Evolutionary conservation across 2,329 filamentous ascomycete genomes (phyloP).

Genomic region (Colletotrichum lupini): DNA sequence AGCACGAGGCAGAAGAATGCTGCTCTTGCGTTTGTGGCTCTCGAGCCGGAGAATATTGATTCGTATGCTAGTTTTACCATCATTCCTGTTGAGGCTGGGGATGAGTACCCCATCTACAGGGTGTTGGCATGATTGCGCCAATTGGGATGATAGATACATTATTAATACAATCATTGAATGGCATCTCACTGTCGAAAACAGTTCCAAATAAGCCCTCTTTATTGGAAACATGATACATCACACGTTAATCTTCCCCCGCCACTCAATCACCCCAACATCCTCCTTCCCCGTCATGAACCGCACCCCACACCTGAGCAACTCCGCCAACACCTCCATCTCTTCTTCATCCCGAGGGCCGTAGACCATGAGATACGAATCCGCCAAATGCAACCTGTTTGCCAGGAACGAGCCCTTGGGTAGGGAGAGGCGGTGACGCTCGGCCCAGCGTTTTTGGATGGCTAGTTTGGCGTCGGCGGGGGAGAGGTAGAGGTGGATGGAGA

Average conservation of each 20-base stretch:
- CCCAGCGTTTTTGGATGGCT: conserved; percentile 51
- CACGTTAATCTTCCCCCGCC: conserved; percentile 1
- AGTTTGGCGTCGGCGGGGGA: conserved; percentile 50
- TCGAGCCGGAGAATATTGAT: conserved; percentile 49
- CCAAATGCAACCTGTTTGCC: not conserved
- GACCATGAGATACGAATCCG: conserved; percentile 50
- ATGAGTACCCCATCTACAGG: conserved; percentile 46
- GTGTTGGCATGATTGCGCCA: conserved; percentile 19
- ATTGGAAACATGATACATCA: not conserved
- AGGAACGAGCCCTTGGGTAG: conserved; percentile 39
- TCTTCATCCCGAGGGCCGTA: conserved; percentile 52
- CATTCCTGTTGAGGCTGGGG: conserved; percentile 41
- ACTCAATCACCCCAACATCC: conserved; percentile 13
- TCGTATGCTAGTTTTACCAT: conserved; percentile 46
- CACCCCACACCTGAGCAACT: conserved; percentile 3
- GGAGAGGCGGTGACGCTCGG: conserved; percentile 49
- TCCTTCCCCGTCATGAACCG: conserved; percentile 29
- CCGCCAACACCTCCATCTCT: conserved; percentile 44
- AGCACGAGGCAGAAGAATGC: conserved; percentile 48
- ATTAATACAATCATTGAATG: not conserved
- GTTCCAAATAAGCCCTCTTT: not conserved
- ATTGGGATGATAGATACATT: not conserved
- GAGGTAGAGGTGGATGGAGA: conserved; percentile 51
- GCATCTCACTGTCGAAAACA: not conserved
- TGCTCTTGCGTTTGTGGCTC: conserved; percentile 41